Percentiles rank a stretch among this genome's conserved stretches.
Conservation (phyloP, 805 yeast genomes). For the Kuraishia molischiana region DNA sequence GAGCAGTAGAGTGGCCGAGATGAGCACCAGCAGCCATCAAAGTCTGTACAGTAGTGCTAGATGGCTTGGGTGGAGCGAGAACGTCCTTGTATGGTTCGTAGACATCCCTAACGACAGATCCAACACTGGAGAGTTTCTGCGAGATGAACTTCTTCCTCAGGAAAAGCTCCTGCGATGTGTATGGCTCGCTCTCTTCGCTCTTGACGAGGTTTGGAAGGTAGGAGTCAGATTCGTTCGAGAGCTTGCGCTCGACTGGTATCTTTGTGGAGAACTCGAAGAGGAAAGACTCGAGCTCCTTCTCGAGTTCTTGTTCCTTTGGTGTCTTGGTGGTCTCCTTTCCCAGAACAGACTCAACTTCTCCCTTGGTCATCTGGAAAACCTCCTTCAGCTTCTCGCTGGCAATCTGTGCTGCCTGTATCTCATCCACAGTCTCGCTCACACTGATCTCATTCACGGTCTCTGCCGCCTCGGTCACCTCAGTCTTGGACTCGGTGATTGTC, state of each 20-base stretch:
- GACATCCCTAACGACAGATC: constrained; percentile 53
- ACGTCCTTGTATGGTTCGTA: constrained; percentile 65
- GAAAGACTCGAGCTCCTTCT: background rate
- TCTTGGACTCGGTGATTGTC: background rate
- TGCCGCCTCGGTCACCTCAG: constrained; percentile 1
- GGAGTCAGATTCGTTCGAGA: background rate
- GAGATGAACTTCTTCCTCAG: constrained; percentile 64
- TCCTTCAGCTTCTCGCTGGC: background rate
- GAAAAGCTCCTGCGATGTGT: constrained; percentile 67
- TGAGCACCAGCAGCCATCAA: constrained; percentile 91
- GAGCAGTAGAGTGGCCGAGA: constrained; percentile 78
- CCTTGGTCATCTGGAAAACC: background rate
- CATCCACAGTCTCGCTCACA: background rate
- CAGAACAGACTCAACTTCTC: background rate
- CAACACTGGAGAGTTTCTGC: constrained; percentile 42
- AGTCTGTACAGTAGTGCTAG: constrained; percentile 55
- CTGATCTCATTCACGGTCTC: background rate
- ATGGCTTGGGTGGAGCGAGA: constrained; percentile 43
- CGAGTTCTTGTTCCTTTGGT: background rate
- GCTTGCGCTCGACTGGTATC: background rate
- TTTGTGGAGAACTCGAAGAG: background rate
- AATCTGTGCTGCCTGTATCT: background rate
- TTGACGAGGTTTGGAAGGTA: background rate
- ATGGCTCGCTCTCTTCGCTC: constrained; percentile 29
- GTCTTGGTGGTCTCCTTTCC: background rate